Base-by-base conservation (phyloP, 1,284 basidiomycete species). In the Heimioporus punctisporus region DNA sequence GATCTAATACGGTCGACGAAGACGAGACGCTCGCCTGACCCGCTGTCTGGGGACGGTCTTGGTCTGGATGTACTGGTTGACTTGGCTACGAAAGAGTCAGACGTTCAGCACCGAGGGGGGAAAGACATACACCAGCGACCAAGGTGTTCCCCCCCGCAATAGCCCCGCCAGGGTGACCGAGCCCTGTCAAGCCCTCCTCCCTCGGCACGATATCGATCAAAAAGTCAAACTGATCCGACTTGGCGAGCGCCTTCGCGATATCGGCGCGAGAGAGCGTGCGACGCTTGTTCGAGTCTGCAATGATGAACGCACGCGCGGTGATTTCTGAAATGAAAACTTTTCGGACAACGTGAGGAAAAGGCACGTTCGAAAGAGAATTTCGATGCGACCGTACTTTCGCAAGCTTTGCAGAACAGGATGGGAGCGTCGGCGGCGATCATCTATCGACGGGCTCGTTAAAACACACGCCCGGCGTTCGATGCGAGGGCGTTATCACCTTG, bases 351-450 rank as follows among this genome's bases (percentile, higher is more conserved):
- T n/a, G n/a, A n/a, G n/a, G n/a, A n/a, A n/a, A n/a, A n/a, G n/a
- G n/a, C n/a, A n/a, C n/a, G n/a, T n/a, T n/a, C n/a, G n/a, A n/a
- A n/a, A n/a, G n/a, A n/a, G n/a, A n/a, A n/a, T n/a, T n/a, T n/a
- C n/a, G 31, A 34, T 34, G 31, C 31, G 31, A 34, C 19, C 92
- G 64, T 65, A 97, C 95, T 91, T 81, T 97, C 95, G 74, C 95
- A 97, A 52, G 95, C 95, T 73, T 96, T 97, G 75, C 93, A 95
- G 72, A 97, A 95, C 45, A 97, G 77, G 56, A 97, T 92, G 9
- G 95, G 95, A 17, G 93, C 95, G 74, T 97, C 95, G 49, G 93
- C 93, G 55, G 93, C 93, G 64, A 97, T 97, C 95, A 97, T 97
- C 93, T 95, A 64, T 9, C n/a, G 24, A 40, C 19, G 31, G 14